Evolutionary conservation across 2,329 filamentous ascomycete genomes (phyloP), one percentile per base, ranked within the genome.

Genomic region (Cladosporium sphaerospermum): DNA sequence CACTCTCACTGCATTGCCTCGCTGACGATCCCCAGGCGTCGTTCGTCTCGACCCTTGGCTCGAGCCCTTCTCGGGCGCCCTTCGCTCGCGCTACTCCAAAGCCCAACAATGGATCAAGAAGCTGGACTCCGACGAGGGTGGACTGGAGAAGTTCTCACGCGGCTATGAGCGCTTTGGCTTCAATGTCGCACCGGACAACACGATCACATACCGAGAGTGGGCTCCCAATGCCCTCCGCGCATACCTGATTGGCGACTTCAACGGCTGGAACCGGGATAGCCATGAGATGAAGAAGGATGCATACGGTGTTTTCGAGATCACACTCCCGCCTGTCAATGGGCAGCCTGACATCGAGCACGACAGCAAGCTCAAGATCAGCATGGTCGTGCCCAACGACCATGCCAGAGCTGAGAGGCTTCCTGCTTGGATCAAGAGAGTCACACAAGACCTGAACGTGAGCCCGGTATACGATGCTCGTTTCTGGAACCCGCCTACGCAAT

Each of bases 361-460:
- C 61, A 95, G 90, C 63, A 99, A 96, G 74, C 73, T 99, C 73
- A 99, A 99, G 85, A 92, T 91, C 68, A 56, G 91, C 8, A 80
- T 99, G 70, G 82, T 88, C 46, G 80, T 89, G 9, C 89, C 88
- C 10, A 83, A 77, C 36, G 88, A 90, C 55, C 86, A 93, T 67
- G 72, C 71, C 28, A 81, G 85, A 61, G 83, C 92, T 61, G 92
- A 97, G 73, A 84, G 92, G 61, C 75, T 99, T 49, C 93, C 93
- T 23, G 89, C 90, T 28, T 99, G 93, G 93, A 97, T 97, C 75
- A 96, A 86, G 68, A 89, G 95, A 64, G 93, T 96, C 49, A 96
- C 92, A 0, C 93, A 99, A 71, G 91, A 99, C 60, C 78, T 97
- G 43, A 80, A 75, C 9, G 84, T 97, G 19, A 97, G 92, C 9